Evolutionary conservation across 2,329 filamentous ascomycete genomes (phyloP).

Genomic region (Sporothrix luriei): DNA sequence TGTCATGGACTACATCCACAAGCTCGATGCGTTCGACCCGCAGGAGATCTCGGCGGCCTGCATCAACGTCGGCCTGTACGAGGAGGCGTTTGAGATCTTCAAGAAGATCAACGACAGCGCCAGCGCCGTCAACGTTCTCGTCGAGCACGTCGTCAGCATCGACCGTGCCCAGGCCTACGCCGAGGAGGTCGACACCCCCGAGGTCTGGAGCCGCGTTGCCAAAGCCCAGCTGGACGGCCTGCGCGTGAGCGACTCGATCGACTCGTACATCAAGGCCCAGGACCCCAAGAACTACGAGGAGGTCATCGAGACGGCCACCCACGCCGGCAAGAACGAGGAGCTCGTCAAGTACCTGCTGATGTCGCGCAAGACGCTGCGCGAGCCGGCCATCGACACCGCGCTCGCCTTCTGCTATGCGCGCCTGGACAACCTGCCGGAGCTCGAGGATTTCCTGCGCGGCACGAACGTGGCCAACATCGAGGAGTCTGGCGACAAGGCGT

Average conservation of each 20-base stretch:
- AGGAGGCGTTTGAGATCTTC: slow-evolving; percentile 97
- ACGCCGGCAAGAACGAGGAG: slow-evolving; percentile 96
- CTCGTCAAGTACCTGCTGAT: slow-evolving; percentile 95
- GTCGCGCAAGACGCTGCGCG: slow-evolving; percentile 94
- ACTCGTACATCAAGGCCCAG: slow-evolving; percentile 93
- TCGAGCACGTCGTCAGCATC: slow-evolving; percentile 96
- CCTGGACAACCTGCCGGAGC: slow-evolving; percentile 84
- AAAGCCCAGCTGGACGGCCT: slow-evolving; percentile 97
- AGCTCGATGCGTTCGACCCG: slow-evolving; percentile 83
- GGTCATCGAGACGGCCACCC: slow-evolving; percentile 93
- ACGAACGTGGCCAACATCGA: slow-evolving; percentile 96
- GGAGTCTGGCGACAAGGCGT: slow-evolving; percentile 96
- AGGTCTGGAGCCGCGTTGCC: slow-evolving; percentile 97
- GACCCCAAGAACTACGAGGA: slow-evolving; percentile 93
- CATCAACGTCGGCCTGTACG: slow-evolving; percentile 90
- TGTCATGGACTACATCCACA: slow-evolving; percentile 95
- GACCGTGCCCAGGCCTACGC: slow-evolving; percentile 95
- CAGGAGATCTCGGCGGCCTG: slow-evolving; percentile 92
- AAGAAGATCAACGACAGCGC: slow-evolving; percentile 94
- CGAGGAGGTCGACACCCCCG: slow-evolving; percentile 87
- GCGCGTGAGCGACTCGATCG: slow-evolving; percentile 86
- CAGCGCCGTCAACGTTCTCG: slow-evolving; percentile 85
- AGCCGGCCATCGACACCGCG: slow-evolving; percentile 89
- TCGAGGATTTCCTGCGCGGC: slow-evolving; percentile 92
- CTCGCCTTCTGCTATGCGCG: slow-evolving; percentile 93